phyloP scores from a whole-genome alignment of 2,329 filamentous ascomycete species.

The Neonectria neomacrospora region DNA sequence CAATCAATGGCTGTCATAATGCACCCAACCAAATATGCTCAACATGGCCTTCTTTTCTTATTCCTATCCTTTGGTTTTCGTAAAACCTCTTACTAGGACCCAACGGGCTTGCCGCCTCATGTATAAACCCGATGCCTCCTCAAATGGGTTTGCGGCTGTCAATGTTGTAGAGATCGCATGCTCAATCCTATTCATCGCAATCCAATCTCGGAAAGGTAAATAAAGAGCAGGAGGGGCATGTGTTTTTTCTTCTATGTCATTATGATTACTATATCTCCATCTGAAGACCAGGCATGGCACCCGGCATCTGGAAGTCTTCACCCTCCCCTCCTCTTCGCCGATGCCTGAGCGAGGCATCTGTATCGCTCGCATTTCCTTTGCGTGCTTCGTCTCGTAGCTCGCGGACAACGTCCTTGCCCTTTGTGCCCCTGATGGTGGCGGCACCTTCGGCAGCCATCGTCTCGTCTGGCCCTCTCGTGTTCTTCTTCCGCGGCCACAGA shows the following conservation, averaged over 20 bases:
- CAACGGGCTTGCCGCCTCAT: neutral
- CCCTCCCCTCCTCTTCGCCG: conserved; percentile 52
- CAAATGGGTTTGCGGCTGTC: neutral
- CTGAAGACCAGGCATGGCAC: conserved; percentile 56
- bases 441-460: conserved; percentile 58
- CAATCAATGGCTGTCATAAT: neutral
- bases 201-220: neutral
- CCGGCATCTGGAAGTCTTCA: conserved; percentile 58
- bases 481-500: conserved; percentile 86
- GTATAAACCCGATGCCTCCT: neutral
- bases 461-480: conserved; percentile 79
- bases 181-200: neutral
- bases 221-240: conserved; percentile 11
- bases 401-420: conserved; percentile 63
- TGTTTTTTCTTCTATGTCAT: conserved; percentile 12
- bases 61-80: too few species aligned
- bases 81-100: neutral
- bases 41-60: neutral
- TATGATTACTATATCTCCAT: conserved; percentile 40
- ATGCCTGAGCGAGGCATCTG: conserved; percentile 53
- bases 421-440: conserved; percentile 62
- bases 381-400: conserved; percentile 64
- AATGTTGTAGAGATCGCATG: neutral
- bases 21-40: neutral
- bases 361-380: conserved; percentile 59